Conservation (phyloP, 2,329 filamentous ascomycete species). For the Colletotrichum nymphaeae region DNA sequence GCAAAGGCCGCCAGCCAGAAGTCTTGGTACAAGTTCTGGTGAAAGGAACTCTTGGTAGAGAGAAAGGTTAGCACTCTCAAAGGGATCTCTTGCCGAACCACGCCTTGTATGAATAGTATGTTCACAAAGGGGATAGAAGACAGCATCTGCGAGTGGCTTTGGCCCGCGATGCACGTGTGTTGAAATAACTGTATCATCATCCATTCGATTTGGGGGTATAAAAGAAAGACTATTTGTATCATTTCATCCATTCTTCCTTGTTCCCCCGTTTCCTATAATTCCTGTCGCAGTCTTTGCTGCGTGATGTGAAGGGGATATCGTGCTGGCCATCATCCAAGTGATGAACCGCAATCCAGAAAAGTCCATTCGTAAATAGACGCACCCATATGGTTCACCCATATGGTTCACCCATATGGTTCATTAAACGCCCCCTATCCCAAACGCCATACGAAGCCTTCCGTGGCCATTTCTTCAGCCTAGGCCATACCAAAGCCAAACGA, state of each 20-base stretch:
- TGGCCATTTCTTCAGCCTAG: background rate
- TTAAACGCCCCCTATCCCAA: constrained; percentile 5
- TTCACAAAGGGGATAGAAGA: background rate
- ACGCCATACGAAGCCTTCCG: constrained; percentile 7
- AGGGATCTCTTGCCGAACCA: background rate
- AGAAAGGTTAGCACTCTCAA: background rate
- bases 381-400: constrained; percentile 1
- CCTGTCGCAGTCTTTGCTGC: background rate
- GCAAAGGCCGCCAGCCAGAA: constrained; percentile 46
- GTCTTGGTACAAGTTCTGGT: constrained; percentile 71
- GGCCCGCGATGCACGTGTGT: background rate
- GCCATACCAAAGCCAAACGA: background rate
- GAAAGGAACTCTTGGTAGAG: background rate
- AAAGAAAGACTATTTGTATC: constrained; percentile 33
- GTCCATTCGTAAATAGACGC: background rate
- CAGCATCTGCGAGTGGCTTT: background rate
- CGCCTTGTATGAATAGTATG: background rate
- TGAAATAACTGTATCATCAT: constrained; percentile 20
- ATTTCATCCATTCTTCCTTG: constrained; percentile 5
- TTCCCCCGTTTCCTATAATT: background rate
- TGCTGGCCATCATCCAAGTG: constrained; percentile 11
- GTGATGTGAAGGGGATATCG: constrained; percentile 4
- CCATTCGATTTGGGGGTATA: constrained; percentile 29
- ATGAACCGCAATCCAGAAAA: background rate
- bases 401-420: background rate